Base-by-base conservation (phyloP, 805 yeast genomes). In the Ogataea paradorogensis region DNA sequence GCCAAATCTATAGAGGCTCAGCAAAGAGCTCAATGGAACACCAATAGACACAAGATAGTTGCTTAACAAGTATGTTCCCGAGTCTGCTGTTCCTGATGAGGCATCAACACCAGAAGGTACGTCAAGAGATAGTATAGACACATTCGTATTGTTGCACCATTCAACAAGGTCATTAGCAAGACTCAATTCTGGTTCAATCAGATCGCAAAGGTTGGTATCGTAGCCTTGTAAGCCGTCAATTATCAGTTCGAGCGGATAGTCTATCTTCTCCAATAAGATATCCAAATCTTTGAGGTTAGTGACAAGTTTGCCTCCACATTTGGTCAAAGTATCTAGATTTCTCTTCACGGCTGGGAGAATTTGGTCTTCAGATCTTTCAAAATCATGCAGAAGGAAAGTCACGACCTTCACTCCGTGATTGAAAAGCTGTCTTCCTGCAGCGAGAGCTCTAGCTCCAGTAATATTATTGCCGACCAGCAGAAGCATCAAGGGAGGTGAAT, bases 221-320 rank as follows among this genome's bases (percentile, higher is more conserved):
- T 77, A 82, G 0, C 96, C 96, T 56, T 85, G 95, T 50, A 89
- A 67, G 1, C 89, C 93, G 59, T 89, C 97, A 14, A 89, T 55
- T 8, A 88, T 74, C 44, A 89, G 67, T 56, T 88, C 95, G 11
- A 85, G 78, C 0, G 95, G 93, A 2, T 86, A 74, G 31, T 82
- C 84, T 27, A 80, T 63, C 41, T 73, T 72, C 9, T 58, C 66
- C 49, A 68, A 59, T 26, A 62, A 60, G 16, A 33, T 60, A 40
- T 56, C 67, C 55, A 69, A 64, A 30, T 56, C 73, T 33, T 44
- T 55, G 47, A 62, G 53, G 14, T 50, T 67, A 46, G 51, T 57
- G 28, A 63, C 76, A n/a, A 75, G 61, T 49, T 82, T 82, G n/a
- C 95, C 95, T 8, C 93, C 95, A 42, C 73, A 62, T 11, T 70